Evolutionary conservation across 768 basidiomycete genomes (phyloP), one percentile per base, ranked within the genome.

Genomic region (Lyophyllum shimeji): DNA sequence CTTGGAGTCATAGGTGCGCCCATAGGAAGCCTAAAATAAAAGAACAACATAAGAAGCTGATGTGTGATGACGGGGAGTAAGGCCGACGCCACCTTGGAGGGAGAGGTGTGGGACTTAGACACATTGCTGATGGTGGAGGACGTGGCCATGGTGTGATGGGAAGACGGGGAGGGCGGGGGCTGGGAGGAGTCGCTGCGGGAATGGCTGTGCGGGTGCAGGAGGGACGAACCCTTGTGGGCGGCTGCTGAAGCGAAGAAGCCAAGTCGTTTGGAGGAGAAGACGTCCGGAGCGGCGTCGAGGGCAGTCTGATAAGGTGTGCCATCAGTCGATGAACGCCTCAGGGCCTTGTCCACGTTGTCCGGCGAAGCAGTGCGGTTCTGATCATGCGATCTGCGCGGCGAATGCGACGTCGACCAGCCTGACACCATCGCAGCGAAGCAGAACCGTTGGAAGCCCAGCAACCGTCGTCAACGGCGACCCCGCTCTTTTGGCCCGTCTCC

Each of bases 1-100:
- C 68, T 92, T 90, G 15, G 87, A 78, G 72, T 90, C 89, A 69
- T 90, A 91, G 0, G 88, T 89, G 20, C 89, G 84, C 21, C 82
- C 79, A 67, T 87, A 82, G 9, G 84, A 80, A 37, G 79, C 71
- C 82, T 80, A 57, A 45, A 44, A 34, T 31, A 23, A 53, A 40
- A 50, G 40, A 58, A 50, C 57, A 60, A 49, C 51, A 59, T 29
- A 53, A 50, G 52, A 46, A 52, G 49, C 50, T 59, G 15, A 45
- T 47, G 20, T 40, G 15, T 51, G 15, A 45, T 5, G 29, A 52
- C 44, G 4, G 8, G 18, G 21, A 49, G 25, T 15, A 46, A 24
- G 39, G 46, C 43, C 24, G 24, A 51, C 59, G 65, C 45, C 50
- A 76, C 79, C 73, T 82, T 82, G 53, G 80, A 78, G n/a, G 81